Base-by-base conservation (phyloP, 225 moss, liverwort and hornwort genomes). In the Straminergon stramineum region DNA sequence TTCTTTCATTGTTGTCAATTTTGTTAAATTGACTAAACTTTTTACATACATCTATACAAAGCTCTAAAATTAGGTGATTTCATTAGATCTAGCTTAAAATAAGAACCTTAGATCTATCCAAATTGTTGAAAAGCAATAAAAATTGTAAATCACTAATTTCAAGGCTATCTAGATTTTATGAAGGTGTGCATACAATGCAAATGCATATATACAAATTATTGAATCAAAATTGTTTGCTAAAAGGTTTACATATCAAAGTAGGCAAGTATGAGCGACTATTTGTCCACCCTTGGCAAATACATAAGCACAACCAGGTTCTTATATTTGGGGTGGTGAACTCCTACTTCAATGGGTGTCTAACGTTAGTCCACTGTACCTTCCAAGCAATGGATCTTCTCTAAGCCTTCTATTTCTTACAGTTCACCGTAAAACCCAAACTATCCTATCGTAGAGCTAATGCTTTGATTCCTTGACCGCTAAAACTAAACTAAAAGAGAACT, bases 21-120 rank as follows among this genome's bases (percentile, higher is more conserved):
- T 30, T 0, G 0, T 74, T 30, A 74, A 75, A 31, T 11, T 28
- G 0, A 0, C 1, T 75, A 45, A 10, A 19, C 31, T 75, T 19
- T 75, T 12, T 51, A 3, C 17, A 3, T 17, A 28, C 2, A 43
- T 43, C 5, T 73, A 45, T 0, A 41, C 27, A 27, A 74, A 74
- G 17, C 10, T 17, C 10, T 26, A 26, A 43, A 73, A 4, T 11
- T 48, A 51, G 2, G 39, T 26, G 15, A 41, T 15, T 26, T 41
- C 26, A 71, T 15, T 15, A 41, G 15, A 71, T 71, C 71, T 11
- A 37, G 6, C 11, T 37, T 4, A 15, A 71, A 24, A 24, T 0
- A 1, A 26, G 5, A 26, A 71, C 0, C 15, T 3, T 41, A 41
- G 2, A 71, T 41, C 48, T 48, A 48, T 48, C 9, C 41, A 71